Evolutionary conservation across 2,329 filamentous ascomycete species (phyloP).

Genomic region (Huntiella abstrusa): DNA sequence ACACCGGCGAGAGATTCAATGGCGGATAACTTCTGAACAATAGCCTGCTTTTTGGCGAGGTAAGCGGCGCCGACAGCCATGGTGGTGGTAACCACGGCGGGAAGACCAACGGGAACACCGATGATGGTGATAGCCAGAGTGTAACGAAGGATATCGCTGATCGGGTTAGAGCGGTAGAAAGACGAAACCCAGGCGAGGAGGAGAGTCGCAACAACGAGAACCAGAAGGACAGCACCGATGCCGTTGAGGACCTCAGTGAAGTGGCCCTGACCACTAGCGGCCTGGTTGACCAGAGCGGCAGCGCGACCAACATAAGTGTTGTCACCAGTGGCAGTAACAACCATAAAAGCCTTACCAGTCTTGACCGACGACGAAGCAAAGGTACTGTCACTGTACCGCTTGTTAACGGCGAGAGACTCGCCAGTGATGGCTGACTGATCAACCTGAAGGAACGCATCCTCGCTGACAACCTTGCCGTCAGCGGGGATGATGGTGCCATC

Average conservation of each 20-base stretch:
- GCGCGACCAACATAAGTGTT: constrained; percentile 80
- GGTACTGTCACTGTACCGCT: constrained; percentile 62
- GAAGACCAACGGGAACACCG: constrained; percentile 82
- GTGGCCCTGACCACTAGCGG: constrained; percentile 29
- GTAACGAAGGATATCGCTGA: constrained; percentile 63
- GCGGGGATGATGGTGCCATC: constrained; percentile 79
- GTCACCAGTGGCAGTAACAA: constrained; percentile 72
- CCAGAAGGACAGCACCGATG: constrained; percentile 61
- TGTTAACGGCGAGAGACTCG: constrained; percentile 81
- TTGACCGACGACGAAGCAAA: constrained; percentile 79
- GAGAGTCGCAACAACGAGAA: constrained; percentile 64
- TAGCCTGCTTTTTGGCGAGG: too few relatives aligned
- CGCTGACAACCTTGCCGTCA: constrained; percentile 69
- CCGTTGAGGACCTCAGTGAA: constrained; percentile 56
- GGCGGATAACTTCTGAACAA: too few relatives aligned
- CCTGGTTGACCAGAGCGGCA: constrained; percentile 66
- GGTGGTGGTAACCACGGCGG: constrained; percentile 81
- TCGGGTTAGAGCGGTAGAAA: constrained; percentile 72
- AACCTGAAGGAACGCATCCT: constrained; percentile 46
- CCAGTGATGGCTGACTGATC: constrained; percentile 49
- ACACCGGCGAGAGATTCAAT: too few relatives aligned
- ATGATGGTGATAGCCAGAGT: constrained; percentile 81
- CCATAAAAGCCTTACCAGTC: constrained; percentile 69
- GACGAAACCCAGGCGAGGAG: constrained; percentile 74
- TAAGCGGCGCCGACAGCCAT: constrained; percentile 76